A percentile compares a stretch with the other conserved stretches of the same genome.
phyloP scores from a whole-genome alignment of 192 early-diverging fungal genomes.

The Chytriomyces confervae region DNA sequence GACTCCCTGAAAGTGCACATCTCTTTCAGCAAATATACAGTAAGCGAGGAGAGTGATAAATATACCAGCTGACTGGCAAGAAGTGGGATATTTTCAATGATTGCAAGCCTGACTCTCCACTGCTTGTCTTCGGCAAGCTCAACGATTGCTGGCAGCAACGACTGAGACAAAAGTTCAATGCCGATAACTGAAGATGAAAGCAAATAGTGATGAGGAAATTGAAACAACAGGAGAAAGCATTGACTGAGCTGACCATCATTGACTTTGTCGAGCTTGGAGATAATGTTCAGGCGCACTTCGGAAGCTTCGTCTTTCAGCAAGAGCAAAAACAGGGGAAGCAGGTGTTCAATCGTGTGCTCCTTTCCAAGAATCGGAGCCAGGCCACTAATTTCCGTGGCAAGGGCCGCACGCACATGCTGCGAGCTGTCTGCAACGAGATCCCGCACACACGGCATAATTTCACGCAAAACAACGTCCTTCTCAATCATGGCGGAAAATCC shows the following conservation, averaged over 20 bases:
- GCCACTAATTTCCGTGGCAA: constrained; percentile 96
- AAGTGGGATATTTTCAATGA: constrained; percentile 98
- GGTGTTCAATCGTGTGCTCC: constrained; percentile 90
- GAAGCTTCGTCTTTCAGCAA: constrained; percentile 97
- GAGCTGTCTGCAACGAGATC: constrained; percentile 95
- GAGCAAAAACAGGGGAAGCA: constrained; percentile 94
- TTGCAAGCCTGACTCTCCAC: constrained; percentile 98
- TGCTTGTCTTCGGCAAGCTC: constrained; percentile 99
- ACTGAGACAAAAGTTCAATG: constrained; percentile 96
- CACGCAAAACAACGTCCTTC: constrained; percentile 75
- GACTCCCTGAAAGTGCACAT: constrained; percentile 61
- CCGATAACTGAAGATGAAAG: constrained; percentile 69
- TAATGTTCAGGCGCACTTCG: constrained; percentile 98
- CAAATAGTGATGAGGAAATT: not conserved
- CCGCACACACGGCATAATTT: constrained; percentile 88
- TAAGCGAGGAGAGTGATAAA: not conserved
- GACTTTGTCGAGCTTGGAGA: constrained; percentile 95
- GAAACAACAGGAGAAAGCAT: constrained; percentile 3
- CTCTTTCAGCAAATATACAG: not conserved
- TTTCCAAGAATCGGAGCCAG: constrained; percentile 95
- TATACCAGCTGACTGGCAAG: constrained; percentile 85
- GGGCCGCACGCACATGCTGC: constrained; percentile 92
- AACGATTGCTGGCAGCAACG: constrained; percentile 95
- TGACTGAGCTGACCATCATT: constrained; percentile 69
- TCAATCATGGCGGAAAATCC: constrained; percentile 79